Conservation (phyloP, 768 basidiomycete genomes). For the Ramaria sp. region DNA sequence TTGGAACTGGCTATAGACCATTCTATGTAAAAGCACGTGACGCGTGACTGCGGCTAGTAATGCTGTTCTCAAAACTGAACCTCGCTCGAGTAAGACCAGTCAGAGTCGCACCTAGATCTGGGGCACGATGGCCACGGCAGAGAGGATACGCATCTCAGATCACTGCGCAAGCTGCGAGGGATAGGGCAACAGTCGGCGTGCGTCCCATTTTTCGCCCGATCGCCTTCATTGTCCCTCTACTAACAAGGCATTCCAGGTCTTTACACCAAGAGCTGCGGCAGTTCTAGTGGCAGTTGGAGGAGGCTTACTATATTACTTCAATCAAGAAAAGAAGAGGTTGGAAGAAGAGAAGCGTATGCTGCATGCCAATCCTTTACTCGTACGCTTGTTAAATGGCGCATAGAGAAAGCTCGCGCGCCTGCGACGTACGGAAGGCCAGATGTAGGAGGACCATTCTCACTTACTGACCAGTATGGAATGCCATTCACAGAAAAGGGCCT, state of each 20-base stretch:
- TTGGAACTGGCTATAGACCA: no score
- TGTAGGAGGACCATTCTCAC: slow-evolving; percentile 83
- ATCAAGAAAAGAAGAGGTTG: slow-evolving; percentile 71
- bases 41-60: no score
- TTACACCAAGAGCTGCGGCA: slow-evolving; percentile 76
- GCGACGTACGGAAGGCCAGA: slow-evolving; percentile 75
- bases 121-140: no score
- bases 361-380: not conserved
- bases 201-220: not conserved
- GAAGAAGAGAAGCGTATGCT: slow-evolving; percentile 65
- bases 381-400: not conserved
- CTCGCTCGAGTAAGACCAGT: no score
- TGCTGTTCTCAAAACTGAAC: no score
- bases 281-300: slow-evolving; percentile 76
- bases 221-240: not conserved
- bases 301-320: slow-evolving; percentile 83
- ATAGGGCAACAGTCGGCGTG: slow-evolving; percentile 26
- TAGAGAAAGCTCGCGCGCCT: slow-evolving; percentile 65
- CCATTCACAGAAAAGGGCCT: slow-evolving; percentile 78
- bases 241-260: slow-evolving; percentile 45
- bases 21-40: no score
- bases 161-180: slow-evolving; percentile 15
- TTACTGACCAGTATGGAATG: slow-evolving; percentile 54
- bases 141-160: not conserved
- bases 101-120: no score